Evolutionary conservation across 2,329 filamentous ascomycete species (phyloP), one percentile per base, ranked within the genome.

Genomic region (Pyrenochaeta sp.): DNA sequence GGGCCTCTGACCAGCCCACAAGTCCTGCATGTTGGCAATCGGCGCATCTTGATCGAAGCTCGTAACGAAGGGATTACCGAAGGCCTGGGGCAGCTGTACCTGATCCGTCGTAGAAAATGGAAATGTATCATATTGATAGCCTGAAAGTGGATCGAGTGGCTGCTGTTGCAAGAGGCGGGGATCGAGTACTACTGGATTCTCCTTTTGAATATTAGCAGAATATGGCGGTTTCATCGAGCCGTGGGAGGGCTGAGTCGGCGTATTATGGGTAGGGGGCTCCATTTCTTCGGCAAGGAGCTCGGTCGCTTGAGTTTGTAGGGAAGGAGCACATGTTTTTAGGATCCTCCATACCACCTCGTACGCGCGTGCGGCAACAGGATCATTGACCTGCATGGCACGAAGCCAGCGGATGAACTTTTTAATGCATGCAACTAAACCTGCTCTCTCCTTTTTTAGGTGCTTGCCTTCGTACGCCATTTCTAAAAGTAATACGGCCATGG

Each of bases 341-440:
- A 68, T 69, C 25, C 58, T 64, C 13, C 50, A 58, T 1, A 69
- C 40, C 6, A 71, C 59, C 3, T 50, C 30, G 19, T 71, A 73
- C 10, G 77, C 77, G 13, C 73, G 69, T n/a, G 59, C 47, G 5
- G 77, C 73, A 12, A 75, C 66, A 10, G 64, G 58, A 45, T 72
- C 72, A 1, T 68, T 69, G 8, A 50, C 49, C 9, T 68, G 61
- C 70, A 79, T 75, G 2, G 50, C 62, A 10, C 64, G 64, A 12
- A 80, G 64, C 73, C 75, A 79, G 10, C 62, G 61, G 5, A 77
- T 62, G 22, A 74, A 58, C 48, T 75, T 78, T n/a, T 71, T 72
- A 8, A 77, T 64, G n/a, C 69, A 67, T 0, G 52, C n/a, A 2
- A 74, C 58, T 3, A 78, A 65, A 2, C 71, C 57, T 0, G 68